Evolutionary conservation across 306 rosid genomes (phyloP), one percentile per base, ranked within the genome.

Genomic region (Dalbergia cultrata): DNA sequence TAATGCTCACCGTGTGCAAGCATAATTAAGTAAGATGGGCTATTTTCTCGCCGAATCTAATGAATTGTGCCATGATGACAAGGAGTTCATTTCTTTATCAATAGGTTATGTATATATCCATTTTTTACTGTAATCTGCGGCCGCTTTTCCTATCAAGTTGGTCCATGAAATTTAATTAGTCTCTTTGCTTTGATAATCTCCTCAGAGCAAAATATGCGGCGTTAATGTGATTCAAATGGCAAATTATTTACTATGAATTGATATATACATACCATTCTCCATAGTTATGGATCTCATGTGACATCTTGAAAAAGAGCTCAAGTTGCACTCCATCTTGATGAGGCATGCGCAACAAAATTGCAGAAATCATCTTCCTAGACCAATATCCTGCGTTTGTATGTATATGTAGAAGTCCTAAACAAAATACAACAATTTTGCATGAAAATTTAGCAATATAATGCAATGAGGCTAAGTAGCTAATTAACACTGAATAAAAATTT

Each of bases 311-410:
- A 90, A 96, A 96, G 67, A 93, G 97, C 86, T 96, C 99, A 1
- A 97, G 98, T 67, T 93, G 97, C 35, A n/a, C n/a, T n/a, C n/a
- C n/a, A n/a, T n/a, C n/a, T n/a, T n/a, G 96, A 75, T 8, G 98
- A 90, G 1, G 31, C 31, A 26, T 26, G 31, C 3, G 95, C 97
- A 14, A 87, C 90, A 75, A 96, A 96, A 78, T 96, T 96, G 90
- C 98, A 96, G 90, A 93, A 96, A 22, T 98, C 99, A 85, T 96
- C 99, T 89, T 96, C 99, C 99, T 98, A 96, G 12, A 92, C 99
- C 74, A 96, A 82, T 88, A 96, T 96, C 99, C 98, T 96, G 85
- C 77, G 2, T 26, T 26, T 26, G 3, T 26, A 81, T 72, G 75
- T 72, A 76, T 19, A 59, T 61, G 49, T 13, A 13, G 31, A 26